A percentile compares a stretch with the other conserved stretches of the same genome.
These are phyloP conservation scores for Aspergillus diversus DNA, from an alignment of 495 filamentous ascomycete genomes.

Conservation along the genomic window DNA sequence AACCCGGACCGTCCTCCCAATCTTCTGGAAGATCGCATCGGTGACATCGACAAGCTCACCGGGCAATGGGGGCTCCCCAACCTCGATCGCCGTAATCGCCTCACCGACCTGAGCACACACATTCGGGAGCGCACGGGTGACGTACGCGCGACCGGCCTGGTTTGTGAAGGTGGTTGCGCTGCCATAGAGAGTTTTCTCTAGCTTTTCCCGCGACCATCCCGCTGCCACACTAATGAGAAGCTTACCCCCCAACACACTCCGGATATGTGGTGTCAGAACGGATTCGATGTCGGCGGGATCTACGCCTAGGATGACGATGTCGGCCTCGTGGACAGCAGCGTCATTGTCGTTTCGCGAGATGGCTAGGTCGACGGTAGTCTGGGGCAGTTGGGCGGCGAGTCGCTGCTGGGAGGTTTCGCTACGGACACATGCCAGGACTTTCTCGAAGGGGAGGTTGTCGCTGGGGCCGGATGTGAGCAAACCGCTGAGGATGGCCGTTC, in stretches of 20 bases:
- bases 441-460: conserved; percentile 23
- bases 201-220: conserved; percentile 35
- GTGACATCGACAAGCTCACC: conserved; percentile 17
- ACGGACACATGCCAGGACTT: conserved; percentile 37
- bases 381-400: conserved; percentile 3
- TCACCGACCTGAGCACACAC: conserved; percentile 43
- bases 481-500: conserved; percentile 39
- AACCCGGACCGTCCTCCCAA: conserved; percentile 41
- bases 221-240: conserved; percentile 48
- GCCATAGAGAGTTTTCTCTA: conserved; percentile 22
- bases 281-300: conserved; percentile 36
- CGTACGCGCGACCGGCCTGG: conserved; percentile 13
- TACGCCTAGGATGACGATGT: conserved; percentile 37
- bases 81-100: conserved; percentile 43
- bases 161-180: not conserved
- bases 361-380: conserved; percentile 15
- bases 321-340: conserved; percentile 26
- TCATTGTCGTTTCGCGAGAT: conserved; percentile 21
- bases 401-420: conserved; percentile 29
- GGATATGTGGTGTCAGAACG: conserved; percentile 29
- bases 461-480: conserved; percentile 23
- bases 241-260: conserved; percentile 31
- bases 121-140: conserved; percentile 44
- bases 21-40: conserved; percentile 40
- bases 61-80: not conserved